A percentile compares a stretch with the other conserved stretches of the same genome.
phyloP scores from a whole-genome alignment of 345 rosid species.

The Salix koriyanagi region DNA sequence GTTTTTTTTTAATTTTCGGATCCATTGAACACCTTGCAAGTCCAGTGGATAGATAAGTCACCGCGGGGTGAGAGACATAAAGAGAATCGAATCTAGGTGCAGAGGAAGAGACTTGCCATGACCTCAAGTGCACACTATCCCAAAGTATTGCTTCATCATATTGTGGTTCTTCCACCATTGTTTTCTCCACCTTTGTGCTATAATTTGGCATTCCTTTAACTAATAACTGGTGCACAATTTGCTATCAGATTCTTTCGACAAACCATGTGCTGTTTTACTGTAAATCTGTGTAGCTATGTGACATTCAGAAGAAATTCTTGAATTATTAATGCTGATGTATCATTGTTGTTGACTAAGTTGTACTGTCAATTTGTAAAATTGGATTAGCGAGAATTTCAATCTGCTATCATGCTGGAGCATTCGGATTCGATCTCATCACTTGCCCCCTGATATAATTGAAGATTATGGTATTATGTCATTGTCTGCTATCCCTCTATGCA shows the following conservation, averaged over 20 bases:
- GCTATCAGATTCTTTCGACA: background rate
- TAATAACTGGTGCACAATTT: background rate
- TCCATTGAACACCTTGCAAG: too few relatives aligned
- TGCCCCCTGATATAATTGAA: constrained; percentile 2
- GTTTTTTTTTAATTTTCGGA: background rate
- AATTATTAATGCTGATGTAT: background rate
- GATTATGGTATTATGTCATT: constrained; percentile 5
- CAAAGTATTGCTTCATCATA: background rate
- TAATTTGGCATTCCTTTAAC: background rate
- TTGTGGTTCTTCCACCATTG: background rate
- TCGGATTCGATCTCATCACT: background rate
- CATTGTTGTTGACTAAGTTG: background rate
- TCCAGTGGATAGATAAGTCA: too few relatives aligned
- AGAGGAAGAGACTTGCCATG: too few relatives aligned
- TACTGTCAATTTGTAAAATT: background rate
- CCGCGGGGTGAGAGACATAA: too few relatives aligned
- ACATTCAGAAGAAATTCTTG: background rate
- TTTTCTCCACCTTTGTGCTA: background rate
- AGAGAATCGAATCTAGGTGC: too few relatives aligned
- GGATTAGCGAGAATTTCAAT: background rate
- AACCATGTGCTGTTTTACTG: background rate
- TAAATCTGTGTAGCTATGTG: background rate
- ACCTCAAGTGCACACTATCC: background rate
- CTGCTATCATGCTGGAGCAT: background rate
- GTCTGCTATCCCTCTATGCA: background rate